These are phyloP conservation scores for Picea abies DNA, from an alignment of 83 land plant species.

Conservation along the genomic window DNA sequence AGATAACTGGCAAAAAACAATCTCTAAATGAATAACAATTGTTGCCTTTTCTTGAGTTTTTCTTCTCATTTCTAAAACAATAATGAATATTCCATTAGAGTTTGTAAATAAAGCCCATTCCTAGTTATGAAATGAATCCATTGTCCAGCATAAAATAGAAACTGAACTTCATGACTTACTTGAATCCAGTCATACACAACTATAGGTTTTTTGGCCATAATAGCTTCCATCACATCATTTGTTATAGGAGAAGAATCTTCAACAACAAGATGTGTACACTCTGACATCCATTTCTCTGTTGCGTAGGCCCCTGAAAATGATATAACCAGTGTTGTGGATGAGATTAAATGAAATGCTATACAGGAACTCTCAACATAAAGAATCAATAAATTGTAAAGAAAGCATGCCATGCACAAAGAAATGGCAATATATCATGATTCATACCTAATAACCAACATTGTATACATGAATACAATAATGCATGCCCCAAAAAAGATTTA, in stretches of 20 bases:
- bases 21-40: conserved; percentile 7
- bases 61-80: background rate
- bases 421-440: conserved; percentile 1
- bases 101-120: background rate
- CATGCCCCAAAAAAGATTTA: no score
- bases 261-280: conserved; percentile 83
- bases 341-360: background rate
- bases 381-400: background rate
- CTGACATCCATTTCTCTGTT: conserved; percentile 41
- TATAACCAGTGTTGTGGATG: background rate
- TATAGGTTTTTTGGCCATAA: conserved; percentile 57
- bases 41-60: background rate
- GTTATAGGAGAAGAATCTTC: conserved; percentile 52
- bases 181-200: conserved; percentile 58
- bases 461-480: background rate
- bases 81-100: background rate
- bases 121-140: conserved; percentile 5
- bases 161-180: conserved; percentile 40
- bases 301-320: conserved; percentile 55
- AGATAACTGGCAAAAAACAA: background rate
- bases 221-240: conserved; percentile 64
- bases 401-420: background rate
- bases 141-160: background rate
- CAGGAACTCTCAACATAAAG: background rate
- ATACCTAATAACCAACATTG: background rate